Evolutionary conservation across 169 alveolate genomes (phyloP).

Genomic region (Plasmodium gaboni): DNA sequence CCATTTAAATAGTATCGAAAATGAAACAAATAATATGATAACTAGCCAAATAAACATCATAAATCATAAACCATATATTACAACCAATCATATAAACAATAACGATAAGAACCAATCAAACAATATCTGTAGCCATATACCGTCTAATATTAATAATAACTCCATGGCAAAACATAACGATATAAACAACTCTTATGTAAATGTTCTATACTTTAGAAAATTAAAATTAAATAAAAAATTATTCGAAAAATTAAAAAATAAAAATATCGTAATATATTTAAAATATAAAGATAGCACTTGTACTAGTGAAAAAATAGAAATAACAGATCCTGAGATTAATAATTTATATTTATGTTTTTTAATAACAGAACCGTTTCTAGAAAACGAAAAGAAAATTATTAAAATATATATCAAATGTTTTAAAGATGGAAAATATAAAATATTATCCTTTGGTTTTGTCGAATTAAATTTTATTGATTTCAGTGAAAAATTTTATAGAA

Average conservation of each 20-base stretch:
- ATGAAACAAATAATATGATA: too few relatives aligned
- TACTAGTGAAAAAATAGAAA: conserved; percentile 56
- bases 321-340: conserved; percentile 35
- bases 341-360: conserved; percentile 59
- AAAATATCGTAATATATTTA: conserved; percentile 57
- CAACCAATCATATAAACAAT: too few relatives aligned
- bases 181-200: conserved; percentile 28
- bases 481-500: conserved; percentile 63
- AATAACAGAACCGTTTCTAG: conserved; percentile 40
- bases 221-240: conserved; percentile 63
- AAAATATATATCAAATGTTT: conserved; percentile 67
- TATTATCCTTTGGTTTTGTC: conserved; percentile 59
- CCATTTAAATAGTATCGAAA: too few relatives aligned
- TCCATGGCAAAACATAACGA: background rate
- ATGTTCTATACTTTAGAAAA: conserved; percentile 53
- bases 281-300: conserved; percentile 64
- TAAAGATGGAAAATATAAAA: conserved; percentile 71
- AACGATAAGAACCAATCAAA: too few relatives aligned
- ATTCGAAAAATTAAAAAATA: conserved; percentile 60
- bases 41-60: too few relatives aligned
- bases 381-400: conserved; percentile 58
- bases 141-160: background rate
- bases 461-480: conserved; percentile 43
- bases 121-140: background rate
- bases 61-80: too few relatives aligned